Evolutionary conservation across 352 stramenopile genomes (phyloP).

Genomic region (Globisporangium paddicum): DNA sequence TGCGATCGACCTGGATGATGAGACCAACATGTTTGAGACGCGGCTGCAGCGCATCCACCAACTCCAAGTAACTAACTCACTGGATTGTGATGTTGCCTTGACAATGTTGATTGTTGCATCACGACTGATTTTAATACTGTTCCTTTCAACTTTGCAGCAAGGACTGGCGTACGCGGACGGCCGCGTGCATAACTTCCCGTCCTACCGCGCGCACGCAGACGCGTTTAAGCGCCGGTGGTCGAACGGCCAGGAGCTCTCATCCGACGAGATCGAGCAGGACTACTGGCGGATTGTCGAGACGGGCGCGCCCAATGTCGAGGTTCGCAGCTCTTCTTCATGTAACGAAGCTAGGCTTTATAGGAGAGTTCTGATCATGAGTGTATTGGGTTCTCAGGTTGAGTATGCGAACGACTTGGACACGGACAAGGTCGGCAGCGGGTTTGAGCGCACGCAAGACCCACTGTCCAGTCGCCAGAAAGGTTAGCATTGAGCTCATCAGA

Average conservation of each 20-base stretch:
- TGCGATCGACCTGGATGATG: constrained; percentile 59
- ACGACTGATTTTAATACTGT: too few relatives aligned
- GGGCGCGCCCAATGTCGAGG: constrained; percentile 27
- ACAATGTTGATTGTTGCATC: too few relatives aligned
- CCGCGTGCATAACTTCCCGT: constrained; percentile 32
- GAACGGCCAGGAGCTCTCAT: constrained; percentile 28
- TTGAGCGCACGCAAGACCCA: constrained; percentile 34
- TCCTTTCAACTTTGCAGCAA: constrained; percentile 29
- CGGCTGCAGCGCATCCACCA: constrained; percentile 93
- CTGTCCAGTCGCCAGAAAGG: neutral
- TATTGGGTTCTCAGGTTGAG: constrained; percentile 43
- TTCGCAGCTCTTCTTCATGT: neutral
- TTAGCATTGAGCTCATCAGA: neutral
- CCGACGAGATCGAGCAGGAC: constrained; percentile 76
- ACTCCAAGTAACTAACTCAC: constrained; percentile 51
- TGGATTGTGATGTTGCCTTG: too few relatives aligned
- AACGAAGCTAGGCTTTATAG: neutral
- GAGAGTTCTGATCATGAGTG: neutral
- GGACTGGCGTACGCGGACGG: constrained; percentile 62
- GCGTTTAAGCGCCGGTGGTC: constrained; percentile 60
- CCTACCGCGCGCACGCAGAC: constrained; percentile 54
- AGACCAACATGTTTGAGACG: constrained; percentile 81
- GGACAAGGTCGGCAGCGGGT: constrained; percentile 73
- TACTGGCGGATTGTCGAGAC: constrained; percentile 88
- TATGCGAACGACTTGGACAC: constrained; percentile 91